A percentile compares a stretch with the other conserved stretches of the same genome.
phyloP scores from a whole-genome alignment of 31 red algal species.

The Pterothamnion heteromorphum region DNA sequence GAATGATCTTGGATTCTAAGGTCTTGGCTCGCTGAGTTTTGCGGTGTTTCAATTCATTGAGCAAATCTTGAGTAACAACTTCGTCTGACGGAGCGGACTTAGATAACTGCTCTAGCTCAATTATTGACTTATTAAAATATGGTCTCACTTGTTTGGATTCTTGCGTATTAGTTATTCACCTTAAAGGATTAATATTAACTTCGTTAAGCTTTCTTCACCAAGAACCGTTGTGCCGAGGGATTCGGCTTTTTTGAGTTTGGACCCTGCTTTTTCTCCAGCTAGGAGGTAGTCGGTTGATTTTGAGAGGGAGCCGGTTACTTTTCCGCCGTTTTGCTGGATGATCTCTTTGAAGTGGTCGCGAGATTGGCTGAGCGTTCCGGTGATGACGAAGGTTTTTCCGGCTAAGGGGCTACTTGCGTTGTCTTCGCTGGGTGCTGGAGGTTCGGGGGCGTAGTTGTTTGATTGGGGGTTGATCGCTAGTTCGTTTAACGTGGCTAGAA shows the following conservation, averaged over 20 bases:
- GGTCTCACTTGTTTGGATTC: too few relatives aligned
- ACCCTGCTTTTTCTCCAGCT: conserved; percentile 19
- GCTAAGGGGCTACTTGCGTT: not conserved
- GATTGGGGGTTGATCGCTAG: not conserved
- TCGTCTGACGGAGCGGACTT: too few relatives aligned
- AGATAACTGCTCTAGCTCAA: too few relatives aligned
- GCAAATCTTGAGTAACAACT: too few relatives aligned
- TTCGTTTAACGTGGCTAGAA: not conserved
- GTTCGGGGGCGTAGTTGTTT: not conserved
- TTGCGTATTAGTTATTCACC: too few relatives aligned
- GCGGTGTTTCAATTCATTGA: too few relatives aligned
- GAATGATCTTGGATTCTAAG: too few relatives aligned
- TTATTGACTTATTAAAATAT: too few relatives aligned
- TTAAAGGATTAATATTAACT: too few relatives aligned
- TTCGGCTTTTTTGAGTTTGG: conserved; percentile 32
- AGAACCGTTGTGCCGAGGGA: not conserved
- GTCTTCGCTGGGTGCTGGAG: not conserved
- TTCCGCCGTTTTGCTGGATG: not conserved
- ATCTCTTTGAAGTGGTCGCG: conserved; percentile 23
- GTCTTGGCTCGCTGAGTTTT: too few relatives aligned
- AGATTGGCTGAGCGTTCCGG: not conserved
- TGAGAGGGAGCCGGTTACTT: not conserved
- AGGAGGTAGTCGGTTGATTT: conserved; percentile 12
- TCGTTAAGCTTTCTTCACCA: not conserved
- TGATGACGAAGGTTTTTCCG: conserved; percentile 50